A percentile compares a stretch with the other conserved stretches of the same genome.
These are phyloP conservation scores for Mrakia frigida DNA, from an alignment of 768 basidiomycete genomes.

Conservation along the genomic window DNA sequence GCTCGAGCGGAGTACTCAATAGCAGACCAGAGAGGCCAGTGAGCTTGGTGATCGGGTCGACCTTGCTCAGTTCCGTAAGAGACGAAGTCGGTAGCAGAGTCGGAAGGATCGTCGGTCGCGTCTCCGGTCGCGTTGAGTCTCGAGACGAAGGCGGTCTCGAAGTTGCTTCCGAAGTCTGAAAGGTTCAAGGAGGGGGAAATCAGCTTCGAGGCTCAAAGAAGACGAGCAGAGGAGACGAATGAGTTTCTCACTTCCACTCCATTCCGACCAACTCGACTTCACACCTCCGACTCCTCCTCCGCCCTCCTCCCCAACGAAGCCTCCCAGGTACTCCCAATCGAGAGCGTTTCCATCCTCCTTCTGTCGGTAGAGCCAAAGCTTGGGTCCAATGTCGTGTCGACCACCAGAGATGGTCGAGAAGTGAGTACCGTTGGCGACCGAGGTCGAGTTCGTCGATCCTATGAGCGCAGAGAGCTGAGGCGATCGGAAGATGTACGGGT, in stretches of 20 bases:
- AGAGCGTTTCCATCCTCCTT: constrained; percentile 26
- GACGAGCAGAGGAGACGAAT: background rate
- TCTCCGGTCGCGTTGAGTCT: constrained; percentile 35
- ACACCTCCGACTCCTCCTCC: background rate
- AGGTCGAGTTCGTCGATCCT: background rate
- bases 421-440: constrained; percentile 25
- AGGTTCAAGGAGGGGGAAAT: background rate
- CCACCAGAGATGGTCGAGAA: constrained; percentile 37
- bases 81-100: constrained; percentile 33
- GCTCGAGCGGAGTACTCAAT: constrained; percentile 17
- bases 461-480: constrained; percentile 29
- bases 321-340: constrained; percentile 34
- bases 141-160: constrained; percentile 35
- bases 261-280: constrained; percentile 30
- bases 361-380: constrained; percentile 37
- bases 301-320: constrained; percentile 15
- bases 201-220: no score
- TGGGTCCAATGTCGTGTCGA: constrained; percentile 28
- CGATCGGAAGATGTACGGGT: constrained; percentile 37
- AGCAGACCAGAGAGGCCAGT: constrained; percentile 34
- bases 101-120: constrained; percentile 32
- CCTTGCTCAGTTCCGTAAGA: constrained; percentile 36
- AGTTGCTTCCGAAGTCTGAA: constrained; percentile 34
- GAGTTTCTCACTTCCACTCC: constrained; percentile 33
- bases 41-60: constrained; percentile 27